Percentiles rank a stretch among this genome's conserved stretches.
These are phyloP conservation scores for Apiotrichum laibachii DNA, from an alignment of 1,284 basidiomycete genomes.

Conservation along the genomic window DNA sequence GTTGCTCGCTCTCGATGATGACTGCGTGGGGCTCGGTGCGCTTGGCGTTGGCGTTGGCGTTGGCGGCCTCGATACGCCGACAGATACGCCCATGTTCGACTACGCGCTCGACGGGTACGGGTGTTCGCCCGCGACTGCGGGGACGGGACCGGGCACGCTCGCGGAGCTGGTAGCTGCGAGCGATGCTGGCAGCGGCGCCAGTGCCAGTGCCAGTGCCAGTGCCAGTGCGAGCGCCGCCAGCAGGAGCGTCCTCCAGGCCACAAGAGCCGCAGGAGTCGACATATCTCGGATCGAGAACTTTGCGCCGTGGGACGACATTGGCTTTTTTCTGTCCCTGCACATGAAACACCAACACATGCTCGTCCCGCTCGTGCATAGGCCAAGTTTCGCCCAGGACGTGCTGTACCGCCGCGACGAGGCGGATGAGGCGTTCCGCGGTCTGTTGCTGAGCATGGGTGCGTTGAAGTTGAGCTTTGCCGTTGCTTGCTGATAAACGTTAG, in stretches of 20 bases:
- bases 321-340: slow-evolving; percentile 31
- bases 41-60: too few species aligned
- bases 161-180: not conserved
- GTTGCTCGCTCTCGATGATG: not conserved
- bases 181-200: not conserved
- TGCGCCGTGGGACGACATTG: slow-evolving; percentile 27
- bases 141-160: not conserved
- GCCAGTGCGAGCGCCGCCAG: not conserved
- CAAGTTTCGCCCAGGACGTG: slow-evolving; percentile 33
- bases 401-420: slow-evolving; percentile 26
- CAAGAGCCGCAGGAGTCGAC: not conserved
- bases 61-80: too few species aligned
- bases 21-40: too few species aligned
- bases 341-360: slow-evolving; percentile 33
- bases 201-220: not conserved
- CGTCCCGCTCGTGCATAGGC: slow-evolving; percentile 33
- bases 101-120: too few species aligned
- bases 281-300: slow-evolving; percentile 21
- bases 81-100: too few species aligned
- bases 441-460: slow-evolving; percentile 27
- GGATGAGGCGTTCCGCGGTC: slow-evolving; percentile 31
- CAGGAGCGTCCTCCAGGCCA: too few species aligned
- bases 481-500: not conserved
- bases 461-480: not conserved
- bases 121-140: too few species aligned